Conservation (phyloP, 805 yeast species). For the Danielozyma ontarioensis region DNA sequence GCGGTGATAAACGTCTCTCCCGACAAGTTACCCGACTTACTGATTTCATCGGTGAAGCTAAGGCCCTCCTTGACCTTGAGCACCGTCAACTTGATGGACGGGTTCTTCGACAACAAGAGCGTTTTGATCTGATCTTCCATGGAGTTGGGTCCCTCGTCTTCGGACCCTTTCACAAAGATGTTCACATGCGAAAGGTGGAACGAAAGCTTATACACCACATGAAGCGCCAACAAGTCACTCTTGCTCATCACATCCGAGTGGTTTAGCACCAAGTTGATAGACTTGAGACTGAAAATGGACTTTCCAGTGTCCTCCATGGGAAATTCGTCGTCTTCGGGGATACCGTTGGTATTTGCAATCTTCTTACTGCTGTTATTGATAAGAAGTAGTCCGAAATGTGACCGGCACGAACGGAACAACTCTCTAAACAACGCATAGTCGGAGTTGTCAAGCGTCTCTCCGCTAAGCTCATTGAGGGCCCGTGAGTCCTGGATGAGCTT, state of each 20-base stretch:
- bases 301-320: slow-evolving; percentile 1
- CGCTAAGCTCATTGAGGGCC: slow-evolving; percentile 8
- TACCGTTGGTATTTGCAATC: neutral
- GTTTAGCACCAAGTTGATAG: slow-evolving; percentile 23
- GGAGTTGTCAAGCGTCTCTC: slow-evolving; percentile 13
- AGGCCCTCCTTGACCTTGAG: slow-evolving; percentile 10
- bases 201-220: slow-evolving; percentile 18
- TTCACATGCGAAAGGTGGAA: slow-evolving; percentile 11
- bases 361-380: slow-evolving; percentile 6
- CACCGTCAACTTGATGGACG: slow-evolving; percentile 8
- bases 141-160: slow-evolving; percentile 9
- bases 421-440: slow-evolving; percentile 19
- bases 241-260: slow-evolving; percentile 29
- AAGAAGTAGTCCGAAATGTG: slow-evolving; percentile 30
- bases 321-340: too few species aligned
- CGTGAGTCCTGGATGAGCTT: slow-evolving; percentile 4
- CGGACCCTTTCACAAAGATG: slow-evolving; percentile 12
- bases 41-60: slow-evolving; percentile 9
- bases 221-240: slow-evolving; percentile 29
- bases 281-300: slow-evolving; percentile 8
- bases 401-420: slow-evolving; percentile 20
- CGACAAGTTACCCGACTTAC: slow-evolving; percentile 7
- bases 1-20: slow-evolving; percentile 21
- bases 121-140: slow-evolving; percentile 7
- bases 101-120: slow-evolving; percentile 6